Conservation (phyloP, 2,329 filamentous ascomycete species). For the Trichoderma semiorbis region DNA sequence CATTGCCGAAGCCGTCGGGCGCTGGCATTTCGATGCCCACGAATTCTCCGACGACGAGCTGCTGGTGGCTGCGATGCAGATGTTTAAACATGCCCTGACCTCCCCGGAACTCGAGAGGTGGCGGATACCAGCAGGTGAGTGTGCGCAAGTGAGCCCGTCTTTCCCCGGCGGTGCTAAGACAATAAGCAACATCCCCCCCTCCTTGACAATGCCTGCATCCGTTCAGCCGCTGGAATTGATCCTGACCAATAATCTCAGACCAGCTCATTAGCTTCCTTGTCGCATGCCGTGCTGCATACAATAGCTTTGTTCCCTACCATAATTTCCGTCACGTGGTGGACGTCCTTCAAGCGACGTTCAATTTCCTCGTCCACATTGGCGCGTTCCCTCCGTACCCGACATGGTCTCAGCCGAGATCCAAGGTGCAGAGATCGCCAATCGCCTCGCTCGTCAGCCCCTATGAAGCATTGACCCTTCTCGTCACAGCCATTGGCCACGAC, state of each 20-base stretch:
- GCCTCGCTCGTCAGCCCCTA: slow-evolving; percentile 77
- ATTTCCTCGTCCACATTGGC: slow-evolving; percentile 79
- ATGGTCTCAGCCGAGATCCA: slow-evolving; percentile 29
- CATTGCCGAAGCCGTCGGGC: slow-evolving; percentile 67
- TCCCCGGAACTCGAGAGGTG: slow-evolving; percentile 79
- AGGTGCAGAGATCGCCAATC: slow-evolving; percentile 57
- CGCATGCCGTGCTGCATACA: slow-evolving; percentile 90
- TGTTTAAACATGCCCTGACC: slow-evolving; percentile 83
- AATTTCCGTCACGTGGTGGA: slow-evolving; percentile 98
- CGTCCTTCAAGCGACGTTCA: slow-evolving; percentile 89
- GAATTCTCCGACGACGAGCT: slow-evolving; percentile 88
- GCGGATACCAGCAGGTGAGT: slow-evolving; percentile 72
- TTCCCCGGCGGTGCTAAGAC: slow-evolving; percentile 1
- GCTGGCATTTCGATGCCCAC: slow-evolving; percentile 88
- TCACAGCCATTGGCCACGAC: slow-evolving; percentile 96
- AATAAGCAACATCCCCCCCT: slow-evolving; percentile 8
- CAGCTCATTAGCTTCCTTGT: slow-evolving; percentile 82
- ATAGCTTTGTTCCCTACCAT: slow-evolving; percentile 93
- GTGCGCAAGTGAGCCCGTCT: not conserved
- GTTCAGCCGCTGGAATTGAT: slow-evolving; percentile 19
- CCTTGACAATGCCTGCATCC: slow-evolving; percentile 11
- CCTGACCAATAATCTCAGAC: slow-evolving; percentile 52
- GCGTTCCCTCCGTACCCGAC: slow-evolving; percentile 65
- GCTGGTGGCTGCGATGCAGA: slow-evolving; percentile 76
- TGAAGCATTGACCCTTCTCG: slow-evolving; percentile 81